These are phyloP conservation scores for Candida berthetii DNA, from an alignment of 805 yeast species.

Conservation along the genomic window DNA sequence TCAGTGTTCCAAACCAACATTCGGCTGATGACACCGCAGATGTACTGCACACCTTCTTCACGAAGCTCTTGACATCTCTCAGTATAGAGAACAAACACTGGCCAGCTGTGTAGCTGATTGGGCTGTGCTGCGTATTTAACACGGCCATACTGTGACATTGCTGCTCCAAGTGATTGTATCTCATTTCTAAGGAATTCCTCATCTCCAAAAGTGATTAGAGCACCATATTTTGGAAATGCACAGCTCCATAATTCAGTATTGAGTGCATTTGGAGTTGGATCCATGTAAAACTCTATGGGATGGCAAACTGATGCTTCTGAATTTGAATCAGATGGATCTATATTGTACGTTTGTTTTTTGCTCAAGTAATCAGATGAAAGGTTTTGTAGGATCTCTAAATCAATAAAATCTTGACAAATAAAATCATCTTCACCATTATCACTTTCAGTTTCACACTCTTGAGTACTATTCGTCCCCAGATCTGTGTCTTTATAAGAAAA, in stretches of 20 bases:
- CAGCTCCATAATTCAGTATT: conserved; percentile 27
- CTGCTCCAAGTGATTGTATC: conserved; percentile 25
- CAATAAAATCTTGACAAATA: background rate
- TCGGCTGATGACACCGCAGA: conserved; percentile 34
- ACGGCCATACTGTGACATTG: conserved; percentile 20
- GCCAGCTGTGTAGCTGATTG: conserved; percentile 42
- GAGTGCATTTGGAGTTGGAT: conserved; percentile 26
- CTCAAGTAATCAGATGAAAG: background rate
- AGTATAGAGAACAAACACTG: conserved; percentile 31
- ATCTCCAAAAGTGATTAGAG: conserved; percentile 35
- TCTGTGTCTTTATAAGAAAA: background rate
- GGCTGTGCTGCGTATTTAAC: conserved; percentile 27
- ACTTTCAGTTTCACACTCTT: background rate
- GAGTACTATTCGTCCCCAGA: too few species aligned
- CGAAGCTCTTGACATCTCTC: conserved; percentile 37
- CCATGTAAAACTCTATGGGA: conserved; percentile 5
- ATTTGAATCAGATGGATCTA: too few species aligned
- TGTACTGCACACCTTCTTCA: conserved; percentile 32
- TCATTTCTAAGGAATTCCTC: conserved; percentile 34
- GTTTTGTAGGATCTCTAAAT: background rate
- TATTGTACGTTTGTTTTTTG: background rate
- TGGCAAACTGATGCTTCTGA: background rate
- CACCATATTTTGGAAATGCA: conserved; percentile 35
- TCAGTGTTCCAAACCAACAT: conserved; percentile 36
- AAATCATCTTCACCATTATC: background rate